Percentiles rank a stretch among this genome's conserved stretches.
phyloP scores from a whole-genome alignment of 2,329 filamentous ascomycete genomes.

The Botrytis byssoidea region DNA sequence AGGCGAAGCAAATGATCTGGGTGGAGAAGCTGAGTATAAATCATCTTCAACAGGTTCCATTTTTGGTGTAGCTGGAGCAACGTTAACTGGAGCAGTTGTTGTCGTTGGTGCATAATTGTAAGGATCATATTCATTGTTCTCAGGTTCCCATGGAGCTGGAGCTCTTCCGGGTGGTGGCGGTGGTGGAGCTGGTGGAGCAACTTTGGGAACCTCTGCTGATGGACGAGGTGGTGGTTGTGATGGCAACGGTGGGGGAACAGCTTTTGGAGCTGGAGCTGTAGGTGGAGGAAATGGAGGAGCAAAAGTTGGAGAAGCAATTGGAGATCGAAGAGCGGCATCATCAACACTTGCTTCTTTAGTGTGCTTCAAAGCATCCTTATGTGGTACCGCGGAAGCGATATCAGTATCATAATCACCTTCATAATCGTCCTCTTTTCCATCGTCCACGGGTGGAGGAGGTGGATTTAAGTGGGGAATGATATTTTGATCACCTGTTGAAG shows the following conservation, averaged over 20 bases:
- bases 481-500: conserved; percentile 58
- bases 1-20: conserved; percentile 35
- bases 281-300: conserved; percentile 54
- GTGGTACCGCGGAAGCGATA: conserved; percentile 87
- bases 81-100: conserved; percentile 27
- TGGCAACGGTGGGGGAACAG: conserved; percentile 64
- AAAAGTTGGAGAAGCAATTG: conserved; percentile 42
- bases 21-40: conserved; percentile 39
- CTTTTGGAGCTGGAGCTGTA: conserved; percentile 58
- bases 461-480: conserved; percentile 44
- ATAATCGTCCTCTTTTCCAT: conserved; percentile 86
- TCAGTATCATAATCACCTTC: conserved; percentile 98
- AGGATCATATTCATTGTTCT: conserved; percentile 71
- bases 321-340: conserved; percentile 54
- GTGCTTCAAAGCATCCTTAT: conserved; percentile 91
- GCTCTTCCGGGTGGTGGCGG: conserved; percentile 43
- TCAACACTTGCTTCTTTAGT: conserved; percentile 74
- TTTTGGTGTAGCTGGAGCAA: conserved; percentile 26
- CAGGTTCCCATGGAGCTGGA: conserved; percentile 53
- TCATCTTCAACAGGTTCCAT: conserved; percentile 35
- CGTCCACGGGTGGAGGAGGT: conserved; percentile 57
- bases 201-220: conserved; percentile 70
- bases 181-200: conserved; percentile 58
- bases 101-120: conserved; percentile 49
- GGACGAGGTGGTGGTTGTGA: conserved; percentile 53